phyloP scores from a whole-genome alignment of 805 yeast genomes.

The Saccharomycopsis fibuligera region DNA sequence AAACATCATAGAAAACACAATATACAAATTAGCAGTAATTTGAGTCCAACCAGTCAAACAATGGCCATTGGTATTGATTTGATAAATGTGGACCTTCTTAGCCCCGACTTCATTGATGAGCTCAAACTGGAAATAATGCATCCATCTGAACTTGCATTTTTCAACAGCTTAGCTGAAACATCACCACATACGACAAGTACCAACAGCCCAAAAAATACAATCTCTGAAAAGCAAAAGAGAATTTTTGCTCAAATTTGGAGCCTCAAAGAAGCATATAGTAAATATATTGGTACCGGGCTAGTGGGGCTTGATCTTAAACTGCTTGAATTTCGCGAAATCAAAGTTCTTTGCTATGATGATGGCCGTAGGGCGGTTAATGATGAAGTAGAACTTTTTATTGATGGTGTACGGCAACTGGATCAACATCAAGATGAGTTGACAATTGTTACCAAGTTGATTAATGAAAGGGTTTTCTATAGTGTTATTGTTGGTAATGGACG shows the following conservation, averaged over 20 bases:
- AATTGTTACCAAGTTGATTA: constrained; percentile 3
- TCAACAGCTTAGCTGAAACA: not conserved
- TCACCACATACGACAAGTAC: no score
- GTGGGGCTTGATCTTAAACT: constrained; percentile 5
- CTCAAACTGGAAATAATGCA: constrained; percentile 9
- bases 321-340: constrained; percentile 7
- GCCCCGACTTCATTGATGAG: constrained; percentile 1
- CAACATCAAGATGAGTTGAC: not conserved
- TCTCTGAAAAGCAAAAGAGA: not conserved
- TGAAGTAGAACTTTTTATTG: constrained; percentile 5
- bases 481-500: no score
- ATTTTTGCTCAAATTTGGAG: constrained; percentile 19
- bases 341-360: not conserved
- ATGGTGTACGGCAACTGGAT: no score
- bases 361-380: constrained; percentile 1
- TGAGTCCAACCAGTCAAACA: not conserved
- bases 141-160: constrained; percentile 1
- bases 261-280: constrained; percentile 19
- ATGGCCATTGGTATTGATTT: constrained; percentile 17
- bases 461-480: constrained; percentile 8
- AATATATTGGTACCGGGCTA: constrained; percentile 18
- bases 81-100: constrained; percentile 11
- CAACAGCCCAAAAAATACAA: not conserved
- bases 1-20: no score
- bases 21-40: not conserved